A percentile compares a stretch with the other conserved stretches of the same genome.
Evolutionary conservation across 108 stramenopile genomes (phyloP).

Genomic region (Skeletonema marinoi): DNA sequence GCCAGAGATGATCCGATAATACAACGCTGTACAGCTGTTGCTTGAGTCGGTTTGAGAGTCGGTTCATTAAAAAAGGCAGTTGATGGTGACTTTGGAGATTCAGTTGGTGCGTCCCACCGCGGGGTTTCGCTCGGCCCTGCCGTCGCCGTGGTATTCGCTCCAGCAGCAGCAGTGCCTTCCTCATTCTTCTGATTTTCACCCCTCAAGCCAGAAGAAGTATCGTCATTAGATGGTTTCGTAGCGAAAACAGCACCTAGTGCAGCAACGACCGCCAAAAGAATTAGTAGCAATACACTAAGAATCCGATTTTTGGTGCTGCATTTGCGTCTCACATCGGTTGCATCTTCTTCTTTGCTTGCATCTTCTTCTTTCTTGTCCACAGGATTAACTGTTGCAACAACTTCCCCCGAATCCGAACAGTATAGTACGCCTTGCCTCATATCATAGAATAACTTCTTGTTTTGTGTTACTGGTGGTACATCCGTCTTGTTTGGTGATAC

Average conservation of each 20-base stretch:
- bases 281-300: neutral
- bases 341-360: neutral
- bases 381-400: neutral
- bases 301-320: neutral
- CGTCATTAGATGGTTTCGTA: neutral
- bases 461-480: too few species aligned
- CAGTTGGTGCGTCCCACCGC: neutral
- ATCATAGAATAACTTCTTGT: neutral
- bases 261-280: neutral
- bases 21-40: neutral
- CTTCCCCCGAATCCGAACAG: neutral
- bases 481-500: too few species aligned
- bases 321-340: neutral
- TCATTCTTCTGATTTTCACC: neutral
- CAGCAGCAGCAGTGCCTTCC: neutral
- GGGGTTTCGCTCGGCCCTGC: neutral
- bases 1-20: too few species aligned
- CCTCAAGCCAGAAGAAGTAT: neutral
- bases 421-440: neutral
- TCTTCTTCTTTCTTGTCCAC: neutral
- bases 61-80: neutral
- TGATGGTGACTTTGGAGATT: neutral
- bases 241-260: neutral
- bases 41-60: neutral
- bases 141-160: neutral